Conservation (phyloP, 352 stramenopile species). For the Phytophthora citricola region DNA sequence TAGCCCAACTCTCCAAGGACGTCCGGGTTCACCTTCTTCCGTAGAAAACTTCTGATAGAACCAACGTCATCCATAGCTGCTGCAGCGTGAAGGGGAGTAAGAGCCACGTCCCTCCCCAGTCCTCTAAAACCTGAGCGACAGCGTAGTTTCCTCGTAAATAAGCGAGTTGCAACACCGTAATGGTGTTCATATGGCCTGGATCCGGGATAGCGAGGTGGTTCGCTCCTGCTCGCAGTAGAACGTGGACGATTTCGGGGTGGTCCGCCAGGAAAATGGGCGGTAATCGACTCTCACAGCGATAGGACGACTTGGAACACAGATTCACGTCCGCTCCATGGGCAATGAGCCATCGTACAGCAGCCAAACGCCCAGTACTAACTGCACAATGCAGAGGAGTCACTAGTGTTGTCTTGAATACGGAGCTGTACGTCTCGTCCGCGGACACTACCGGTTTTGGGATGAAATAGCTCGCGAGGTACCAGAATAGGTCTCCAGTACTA, state of each 20-base stretch:
- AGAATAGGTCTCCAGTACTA: slow-evolving; percentile 83
- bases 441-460: slow-evolving; percentile 74
- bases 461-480: slow-evolving; percentile 78
- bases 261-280: slow-evolving; percentile 84
- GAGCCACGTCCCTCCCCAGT: slow-evolving; percentile 85
- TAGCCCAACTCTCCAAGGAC: slow-evolving; percentile 83
- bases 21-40: slow-evolving; percentile 79
- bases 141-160: slow-evolving; percentile 86
- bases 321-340: slow-evolving; percentile 80
- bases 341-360: slow-evolving; percentile 78
- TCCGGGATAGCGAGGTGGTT: slow-evolving; percentile 86
- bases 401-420: slow-evolving; percentile 76
- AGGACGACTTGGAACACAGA: slow-evolving; percentile 77
- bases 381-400: slow-evolving; percentile 83
- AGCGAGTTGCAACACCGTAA: slow-evolving; percentile 82
- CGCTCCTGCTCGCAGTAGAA: slow-evolving; percentile 64
- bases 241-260: slow-evolving; percentile 81
- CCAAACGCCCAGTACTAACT: slow-evolving; percentile 74
- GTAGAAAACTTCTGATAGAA: slow-evolving; percentile 64
- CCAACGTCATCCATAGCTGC: slow-evolving; percentile 75
- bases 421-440: slow-evolving; percentile 66
- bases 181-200: slow-evolving; percentile 86
- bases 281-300: slow-evolving; percentile 66
- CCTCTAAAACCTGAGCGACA: slow-evolving; percentile 79
- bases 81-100: slow-evolving; percentile 80